Conservation (phyloP, 2,329 filamentous ascomycete species). For the Aspergillus spinulosporus region DNA sequence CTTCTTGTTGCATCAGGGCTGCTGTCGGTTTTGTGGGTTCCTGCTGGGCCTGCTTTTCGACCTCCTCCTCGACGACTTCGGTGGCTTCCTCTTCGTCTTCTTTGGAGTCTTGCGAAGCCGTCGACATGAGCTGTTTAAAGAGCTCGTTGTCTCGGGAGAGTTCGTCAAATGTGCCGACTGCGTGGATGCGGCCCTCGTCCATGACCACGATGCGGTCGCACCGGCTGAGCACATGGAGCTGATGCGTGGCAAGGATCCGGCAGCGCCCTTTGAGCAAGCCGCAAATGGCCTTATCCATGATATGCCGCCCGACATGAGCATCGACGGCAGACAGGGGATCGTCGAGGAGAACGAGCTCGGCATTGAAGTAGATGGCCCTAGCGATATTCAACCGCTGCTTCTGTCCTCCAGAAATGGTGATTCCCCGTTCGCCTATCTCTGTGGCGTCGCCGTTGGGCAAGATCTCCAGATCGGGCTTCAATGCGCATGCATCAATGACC, state of each 20-base stretch:
- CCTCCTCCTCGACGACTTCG: conserved; percentile 5
- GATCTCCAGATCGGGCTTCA: conserved; percentile 85
- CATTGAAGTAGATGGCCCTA: conserved; percentile 67
- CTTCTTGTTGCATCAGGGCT: conserved; percentile 51
- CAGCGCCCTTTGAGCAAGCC: conserved; percentile 87
- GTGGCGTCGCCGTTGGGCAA: conserved; percentile 85
- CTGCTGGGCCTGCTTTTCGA: not conserved
- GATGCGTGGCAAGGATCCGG: conserved; percentile 88
- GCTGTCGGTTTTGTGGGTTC: conserved; percentile 17
- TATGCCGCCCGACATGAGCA: conserved; percentile 63
- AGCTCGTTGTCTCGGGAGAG: conserved; percentile 75
- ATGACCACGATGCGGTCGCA: conserved; percentile 94
- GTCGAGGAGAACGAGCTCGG: conserved; percentile 64
- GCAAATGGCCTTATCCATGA: conserved; percentile 93
- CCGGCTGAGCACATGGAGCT: conserved; percentile 85
- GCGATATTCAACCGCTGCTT: conserved; percentile 96
- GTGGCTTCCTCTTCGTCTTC: conserved; percentile 38
- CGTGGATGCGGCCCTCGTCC: conserved; percentile 79
- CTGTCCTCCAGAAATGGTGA: conserved; percentile 92
- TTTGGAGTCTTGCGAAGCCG: conserved; percentile 64
- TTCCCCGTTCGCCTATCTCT: conserved; percentile 92
- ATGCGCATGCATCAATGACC: conserved; percentile 82
- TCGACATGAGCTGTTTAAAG: conserved; percentile 81
- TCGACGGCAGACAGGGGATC: conserved; percentile 60
- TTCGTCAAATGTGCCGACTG: conserved; percentile 85